Conservation (phyloP, 2,329 filamentous ascomycete species). For the Trichoderma sp. region DNA sequence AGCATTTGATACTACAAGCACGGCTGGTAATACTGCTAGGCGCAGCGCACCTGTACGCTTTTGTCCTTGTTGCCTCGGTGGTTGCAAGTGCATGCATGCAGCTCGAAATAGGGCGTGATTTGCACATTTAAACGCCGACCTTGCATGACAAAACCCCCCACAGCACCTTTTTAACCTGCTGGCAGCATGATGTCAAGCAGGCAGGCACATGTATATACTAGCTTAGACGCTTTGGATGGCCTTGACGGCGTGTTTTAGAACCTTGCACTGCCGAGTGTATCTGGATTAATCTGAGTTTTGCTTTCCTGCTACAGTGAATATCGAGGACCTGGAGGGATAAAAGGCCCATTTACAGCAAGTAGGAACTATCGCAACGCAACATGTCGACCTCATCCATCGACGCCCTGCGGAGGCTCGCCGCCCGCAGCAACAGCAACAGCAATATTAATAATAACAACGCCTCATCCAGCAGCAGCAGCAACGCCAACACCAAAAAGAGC, state of each 20-base stretch:
- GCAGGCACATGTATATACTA: not conserved
- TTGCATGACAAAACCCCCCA: not conserved
- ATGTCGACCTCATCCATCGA: slow-evolving; percentile 1
- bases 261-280: not conserved
- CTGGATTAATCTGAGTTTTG: not conserved
- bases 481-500: too few species aligned
- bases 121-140: not conserved
- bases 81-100: not conserved
- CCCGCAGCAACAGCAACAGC: not conserved
- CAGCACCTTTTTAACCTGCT: not conserved
- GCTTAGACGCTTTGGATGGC: not conserved
- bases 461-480: not conserved
- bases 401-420: not conserved
- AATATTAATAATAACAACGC: not conserved
- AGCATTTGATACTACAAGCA: not conserved
- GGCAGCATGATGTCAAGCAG: slow-evolving; percentile 9
- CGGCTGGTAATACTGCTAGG: too few species aligned
- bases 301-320: not conserved
- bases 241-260: not conserved
- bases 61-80: not conserved
- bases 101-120: not conserved
- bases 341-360: not conserved
- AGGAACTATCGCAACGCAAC: not conserved
- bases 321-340: not conserved
- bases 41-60: not conserved